Evolutionary conservation across 495 filamentous ascomycete genomes (phyloP).

Genomic region (Cenococcum geophilum): DNA sequence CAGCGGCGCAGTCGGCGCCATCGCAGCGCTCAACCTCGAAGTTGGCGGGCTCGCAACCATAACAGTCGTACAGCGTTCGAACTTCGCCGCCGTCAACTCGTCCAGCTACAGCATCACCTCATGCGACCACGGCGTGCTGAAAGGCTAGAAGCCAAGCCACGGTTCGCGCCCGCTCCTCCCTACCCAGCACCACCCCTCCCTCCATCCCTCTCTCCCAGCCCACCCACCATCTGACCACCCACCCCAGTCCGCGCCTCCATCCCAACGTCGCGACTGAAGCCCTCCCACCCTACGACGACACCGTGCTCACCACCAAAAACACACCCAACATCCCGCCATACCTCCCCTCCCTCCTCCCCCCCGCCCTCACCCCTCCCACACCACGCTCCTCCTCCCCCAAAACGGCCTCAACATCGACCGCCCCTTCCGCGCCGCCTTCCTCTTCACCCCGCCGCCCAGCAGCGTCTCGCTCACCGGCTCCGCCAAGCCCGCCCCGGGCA

Average conservation of each 20-base stretch:
- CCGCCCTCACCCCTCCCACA: slow-evolving; percentile 48
- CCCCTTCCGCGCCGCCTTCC: slow-evolving; percentile 47
- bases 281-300: slow-evolving; percentile 47
- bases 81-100: slow-evolving; percentile 31
- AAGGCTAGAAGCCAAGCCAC: slow-evolving; percentile 29
- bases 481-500: slow-evolving; percentile 42
- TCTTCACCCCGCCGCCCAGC: slow-evolving; percentile 47
- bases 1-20: slow-evolving; percentile 34
- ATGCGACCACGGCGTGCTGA: slow-evolving; percentile 35
- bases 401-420: slow-evolving; percentile 61
- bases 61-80: slow-evolving; percentile 34
- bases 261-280: slow-evolving; percentile 36
- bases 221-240: neutral
- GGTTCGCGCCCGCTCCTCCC: slow-evolving; percentile 3
- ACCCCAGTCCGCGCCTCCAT: slow-evolving; percentile 38
- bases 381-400: slow-evolving; percentile 53
- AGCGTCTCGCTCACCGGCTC: slow-evolving; percentile 50
- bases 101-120: slow-evolving; percentile 34
- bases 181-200: neutral
- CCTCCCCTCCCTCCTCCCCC: slow-evolving; percentile 43
- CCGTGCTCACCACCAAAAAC: slow-evolving; percentile 56
- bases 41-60: slow-evolving; percentile 30
- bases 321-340: slow-evolving; percentile 46
- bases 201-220: neutral
- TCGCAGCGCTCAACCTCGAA: slow-evolving; percentile 35